Percentiles rank a stretch among this genome's conserved stretches.
phyloP scores from a whole-genome alignment of 768 basidiomycete genomes.

The Galerina sulciceps region DNA sequence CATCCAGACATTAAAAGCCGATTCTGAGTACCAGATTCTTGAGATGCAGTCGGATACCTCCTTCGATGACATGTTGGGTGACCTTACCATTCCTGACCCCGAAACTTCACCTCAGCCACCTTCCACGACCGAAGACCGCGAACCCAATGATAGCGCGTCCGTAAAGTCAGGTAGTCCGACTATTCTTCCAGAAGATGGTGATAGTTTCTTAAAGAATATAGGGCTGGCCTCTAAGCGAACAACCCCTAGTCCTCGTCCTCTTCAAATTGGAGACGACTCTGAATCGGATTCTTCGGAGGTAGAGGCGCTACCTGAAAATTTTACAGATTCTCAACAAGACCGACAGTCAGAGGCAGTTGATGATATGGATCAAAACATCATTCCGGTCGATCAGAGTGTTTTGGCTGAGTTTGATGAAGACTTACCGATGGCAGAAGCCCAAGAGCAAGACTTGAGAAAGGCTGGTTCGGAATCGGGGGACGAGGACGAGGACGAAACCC shows the following conservation, averaged over 20 bases:
- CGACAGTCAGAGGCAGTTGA: background rate
- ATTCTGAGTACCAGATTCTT: slow-evolving; percentile 4
- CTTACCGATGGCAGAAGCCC: background rate
- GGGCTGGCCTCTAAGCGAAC: background rate
- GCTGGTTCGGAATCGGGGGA: background rate
- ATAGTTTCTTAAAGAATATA: background rate
- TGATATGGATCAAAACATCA: background rate
- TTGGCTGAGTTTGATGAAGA: background rate
- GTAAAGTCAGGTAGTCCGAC: background rate
- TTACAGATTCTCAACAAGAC: background rate
- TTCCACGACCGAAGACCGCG: background rate
- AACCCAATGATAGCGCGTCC: background rate
- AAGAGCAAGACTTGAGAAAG: background rate
- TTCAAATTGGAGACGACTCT: background rate
- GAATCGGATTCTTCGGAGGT: background rate
- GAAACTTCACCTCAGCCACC: slow-evolving; percentile 15
- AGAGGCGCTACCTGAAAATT: background rate
- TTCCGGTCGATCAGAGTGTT: background rate
- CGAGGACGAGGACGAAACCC: slow-evolving; percentile 9
- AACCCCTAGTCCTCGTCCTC: background rate
- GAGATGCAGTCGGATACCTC: slow-evolving; percentile 9
- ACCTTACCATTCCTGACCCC: slow-evolving; percentile 16
- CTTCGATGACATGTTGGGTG: slow-evolving; percentile 8
- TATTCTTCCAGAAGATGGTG: background rate
- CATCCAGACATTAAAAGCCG: slow-evolving; percentile 2